phyloP scores from a whole-genome alignment of 2,329 filamentous ascomycete genomes.

The Pyrenophora seminiperda region DNA sequence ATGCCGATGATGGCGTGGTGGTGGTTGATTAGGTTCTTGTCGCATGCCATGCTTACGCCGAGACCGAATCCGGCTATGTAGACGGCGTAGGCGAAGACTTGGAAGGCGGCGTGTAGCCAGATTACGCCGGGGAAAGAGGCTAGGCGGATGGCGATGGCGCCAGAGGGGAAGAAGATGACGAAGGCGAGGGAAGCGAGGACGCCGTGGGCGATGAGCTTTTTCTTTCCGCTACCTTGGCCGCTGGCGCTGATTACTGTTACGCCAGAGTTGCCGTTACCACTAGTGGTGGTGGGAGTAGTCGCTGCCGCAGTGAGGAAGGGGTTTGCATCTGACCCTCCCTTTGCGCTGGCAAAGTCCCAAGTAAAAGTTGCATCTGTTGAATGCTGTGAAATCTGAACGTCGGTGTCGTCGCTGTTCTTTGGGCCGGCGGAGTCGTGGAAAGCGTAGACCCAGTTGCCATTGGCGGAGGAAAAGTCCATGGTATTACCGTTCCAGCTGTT shows the following conservation, averaged over 20 bases:
- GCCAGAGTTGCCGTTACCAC: constrained; percentile 1
- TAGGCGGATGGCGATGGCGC: constrained; percentile 52
- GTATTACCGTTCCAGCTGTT: constrained; percentile 58
- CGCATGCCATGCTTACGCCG: constrained; percentile 56
- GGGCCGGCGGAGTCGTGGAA: constrained; percentile 52
- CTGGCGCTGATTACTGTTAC: no score
- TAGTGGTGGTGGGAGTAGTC: constrained; percentile 27
- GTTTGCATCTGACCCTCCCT: constrained; percentile 55
- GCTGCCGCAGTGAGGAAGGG: constrained; percentile 46
- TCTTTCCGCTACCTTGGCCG: constrained; percentile 10
- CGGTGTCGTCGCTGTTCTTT: constrained; percentile 54
- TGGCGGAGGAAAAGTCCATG: constrained; percentile 55
- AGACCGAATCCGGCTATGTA: constrained; percentile 57
- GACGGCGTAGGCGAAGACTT: constrained; percentile 56
- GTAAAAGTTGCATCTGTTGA: constrained; percentile 49
- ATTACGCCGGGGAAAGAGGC: constrained; percentile 51
- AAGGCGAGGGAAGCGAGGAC: constrained; percentile 52
- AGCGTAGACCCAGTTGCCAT: constrained; percentile 59
- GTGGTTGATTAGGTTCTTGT: constrained; percentile 43
- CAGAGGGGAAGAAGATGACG: constrained; percentile 53
- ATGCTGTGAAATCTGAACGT: constrained; percentile 54
- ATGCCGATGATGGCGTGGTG: constrained; percentile 62
- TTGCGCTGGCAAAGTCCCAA: constrained; percentile 56
- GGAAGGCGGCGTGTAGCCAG: constrained; percentile 54
- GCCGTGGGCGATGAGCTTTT: constrained; percentile 52